Base-by-base conservation (phyloP, 2,329 filamentous ascomycete species). In the Trichoderma sp. region DNA sequence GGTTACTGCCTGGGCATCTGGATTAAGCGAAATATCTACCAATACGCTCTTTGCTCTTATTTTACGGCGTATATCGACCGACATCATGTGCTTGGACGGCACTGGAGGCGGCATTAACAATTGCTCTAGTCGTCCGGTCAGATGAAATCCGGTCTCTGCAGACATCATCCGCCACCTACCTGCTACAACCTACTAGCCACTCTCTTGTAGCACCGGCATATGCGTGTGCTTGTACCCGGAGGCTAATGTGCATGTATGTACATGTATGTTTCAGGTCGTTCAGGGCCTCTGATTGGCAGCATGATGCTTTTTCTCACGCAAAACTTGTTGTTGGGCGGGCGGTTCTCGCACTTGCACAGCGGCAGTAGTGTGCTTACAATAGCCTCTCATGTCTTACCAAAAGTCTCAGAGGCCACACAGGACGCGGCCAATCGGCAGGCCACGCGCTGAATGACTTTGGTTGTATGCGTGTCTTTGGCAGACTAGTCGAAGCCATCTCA, bases 371-470 rank as follows among this genome's bases (percentile, higher is more conserved):
- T 53, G 60, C 48, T 54, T 25, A 35, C 29, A 10, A 54, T 54
- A 48, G 50, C 50, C 12, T 32, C 17, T 4, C 17, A 54, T 34
- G 52, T 22, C 52, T 54, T 32, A 54, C 27, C 27, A 54, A n/a
- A 42, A 6, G 58, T 35, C 50, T 25, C 37, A 12, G 61, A 57
- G 50, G 19, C 22, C 50, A 32, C n/a, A 17, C 25, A 42, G 37
- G 39, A 25, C 58, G 19, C 34, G n/a, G 50, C 50, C 61, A 65
- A 56, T 56, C 61, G 61, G 61, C 27, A 57, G 52, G 27, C 61
- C 32, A 12, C 35, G 61, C 35, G 61, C 27, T 6, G 37, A 48
- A 65, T 65, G 61, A 65, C 61, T 65, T 27, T 29, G 19, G 15
- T 48, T 48, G 50, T 22, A 53, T 63, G 59, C 59, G 45, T 63